A percentile compares a stretch with the other conserved stretches of the same genome.
These are phyloP conservation scores for Musa acuminata DNA, from an alignment of 176 grass and related monocot species.

Conservation along the genomic window DNA sequence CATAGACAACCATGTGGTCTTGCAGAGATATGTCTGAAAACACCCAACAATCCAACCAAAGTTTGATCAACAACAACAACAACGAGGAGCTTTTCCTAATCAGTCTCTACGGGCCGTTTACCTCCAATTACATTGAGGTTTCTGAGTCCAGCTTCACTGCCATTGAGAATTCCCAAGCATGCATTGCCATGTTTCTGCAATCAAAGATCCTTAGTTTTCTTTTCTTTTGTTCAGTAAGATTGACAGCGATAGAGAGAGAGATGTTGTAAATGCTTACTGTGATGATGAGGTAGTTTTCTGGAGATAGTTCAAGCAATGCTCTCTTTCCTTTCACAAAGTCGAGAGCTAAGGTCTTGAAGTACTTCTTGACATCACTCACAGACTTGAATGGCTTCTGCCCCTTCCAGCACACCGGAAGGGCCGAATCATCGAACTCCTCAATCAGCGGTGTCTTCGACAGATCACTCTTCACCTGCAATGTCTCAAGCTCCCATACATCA, in stretches of 20 bases:
- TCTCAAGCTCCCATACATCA: not conserved
- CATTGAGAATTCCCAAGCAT: conserved; percentile 92
- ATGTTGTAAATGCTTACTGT: conserved; percentile 37
- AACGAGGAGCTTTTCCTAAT: too few species aligned
- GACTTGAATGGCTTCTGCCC: conserved; percentile 79
- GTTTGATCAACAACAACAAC: conserved; percentile 4
- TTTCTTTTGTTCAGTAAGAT: not conserved
- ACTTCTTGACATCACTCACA: conserved; percentile 59
- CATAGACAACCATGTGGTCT: conserved; percentile 91
- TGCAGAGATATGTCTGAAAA: conserved; percentile 75
- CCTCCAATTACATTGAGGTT: conserved; percentile 72
- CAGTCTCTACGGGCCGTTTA: conserved; percentile 19
- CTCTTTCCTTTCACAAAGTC: conserved; percentile 62
- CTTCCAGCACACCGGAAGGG: conserved; percentile 77
- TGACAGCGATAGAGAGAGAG: not conserved
- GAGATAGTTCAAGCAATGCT: conserved; percentile 60
- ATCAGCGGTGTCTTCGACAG: conserved; percentile 41
- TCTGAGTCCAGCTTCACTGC: conserved; percentile 37
- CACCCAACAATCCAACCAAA: conserved; percentile 6
- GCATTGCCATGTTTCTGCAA: conserved; percentile 80
- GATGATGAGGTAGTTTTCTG: conserved; percentile 86
- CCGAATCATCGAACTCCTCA: conserved; percentile 44
- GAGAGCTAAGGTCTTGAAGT: conserved; percentile 67
- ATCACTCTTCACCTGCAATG: conserved; percentile 49
- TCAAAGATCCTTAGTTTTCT: not conserved